Evolutionary conservation across 164 flowering plant genomes (phyloP).

Genomic region (Amborella trichopoda): DNA sequence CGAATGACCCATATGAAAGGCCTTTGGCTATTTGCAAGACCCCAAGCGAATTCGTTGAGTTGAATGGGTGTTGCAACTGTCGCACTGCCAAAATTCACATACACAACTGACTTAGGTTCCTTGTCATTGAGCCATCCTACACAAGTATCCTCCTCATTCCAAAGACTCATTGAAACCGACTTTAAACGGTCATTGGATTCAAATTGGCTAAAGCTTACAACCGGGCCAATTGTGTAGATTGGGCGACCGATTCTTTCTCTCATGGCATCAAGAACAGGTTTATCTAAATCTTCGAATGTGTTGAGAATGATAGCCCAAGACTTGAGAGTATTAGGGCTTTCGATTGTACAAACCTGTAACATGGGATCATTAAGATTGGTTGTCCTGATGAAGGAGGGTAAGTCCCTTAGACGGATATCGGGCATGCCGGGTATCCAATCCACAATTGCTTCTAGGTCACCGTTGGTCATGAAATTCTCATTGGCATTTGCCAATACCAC

Average conservation of each 20-base stretch:
- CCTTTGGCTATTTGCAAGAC: constrained; percentile 24
- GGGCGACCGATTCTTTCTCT: constrained; percentile 5
- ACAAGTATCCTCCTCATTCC: constrained; percentile 25
- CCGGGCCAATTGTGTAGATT: constrained; percentile 23
- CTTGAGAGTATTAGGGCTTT: constrained; percentile 10
- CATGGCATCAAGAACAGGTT: constrained; percentile 7
- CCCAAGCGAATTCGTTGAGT: constrained; percentile 31
- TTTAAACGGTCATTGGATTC: neutral
- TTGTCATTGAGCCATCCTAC: constrained; percentile 23
- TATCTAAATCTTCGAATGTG: constrained; percentile 17
- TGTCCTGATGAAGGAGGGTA: constrained; percentile 20
- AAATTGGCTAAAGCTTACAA: constrained; percentile 3
- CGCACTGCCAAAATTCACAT: constrained; percentile 32
- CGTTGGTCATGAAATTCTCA: constrained; percentile 25
- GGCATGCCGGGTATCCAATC: constrained; percentile 23
- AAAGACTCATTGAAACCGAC: constrained; percentile 7
- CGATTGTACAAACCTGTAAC: constrained; percentile 13
- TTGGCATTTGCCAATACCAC: too few relatives aligned
- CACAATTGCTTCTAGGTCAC: constrained; percentile 16
- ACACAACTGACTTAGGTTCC: constrained; percentile 20
- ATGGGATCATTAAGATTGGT: constrained; percentile 15
- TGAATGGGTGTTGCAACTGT: constrained; percentile 18
- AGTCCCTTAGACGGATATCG: constrained; percentile 14
- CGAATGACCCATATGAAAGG: constrained; percentile 41
- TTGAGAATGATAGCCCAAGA: constrained; percentile 14